A percentile compares a stretch with the other conserved stretches of the same genome.
These are phyloP conservation scores for Plasmodiophora brassicae DNA, from an alignment of 208 protist genomes.

Conservation along the genomic window DNA sequence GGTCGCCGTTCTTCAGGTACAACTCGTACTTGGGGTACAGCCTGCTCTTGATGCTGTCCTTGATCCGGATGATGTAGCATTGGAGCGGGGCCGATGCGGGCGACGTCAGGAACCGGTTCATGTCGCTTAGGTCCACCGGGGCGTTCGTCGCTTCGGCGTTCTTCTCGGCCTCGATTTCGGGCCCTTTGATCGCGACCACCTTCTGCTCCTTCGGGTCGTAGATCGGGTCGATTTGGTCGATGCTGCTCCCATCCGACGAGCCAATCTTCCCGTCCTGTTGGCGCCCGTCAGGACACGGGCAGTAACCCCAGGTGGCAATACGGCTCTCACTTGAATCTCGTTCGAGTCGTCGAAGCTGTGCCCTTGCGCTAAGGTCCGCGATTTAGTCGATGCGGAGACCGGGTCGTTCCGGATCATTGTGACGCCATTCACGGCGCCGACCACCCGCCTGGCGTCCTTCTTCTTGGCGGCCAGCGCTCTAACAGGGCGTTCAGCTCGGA, in stretches of 20 bases:
- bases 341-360: too few species aligned
- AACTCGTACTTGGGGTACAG: constrained; percentile 50
- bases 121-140: neutral
- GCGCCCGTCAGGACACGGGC: neutral
- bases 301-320: too few species aligned
- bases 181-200: neutral
- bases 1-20: constrained; percentile 56
- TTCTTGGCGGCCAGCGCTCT: constrained; percentile 5
- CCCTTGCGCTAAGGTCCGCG: too few species aligned
- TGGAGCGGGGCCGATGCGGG: neutral
- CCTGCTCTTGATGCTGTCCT: neutral
- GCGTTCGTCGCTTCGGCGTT: neutral
- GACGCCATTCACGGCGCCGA: neutral
- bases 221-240: neutral
- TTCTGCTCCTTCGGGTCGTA: neutral
- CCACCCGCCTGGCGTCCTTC: neutral
- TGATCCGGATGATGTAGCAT: constrained; percentile 8
- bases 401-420: neutral
- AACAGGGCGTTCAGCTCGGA: neutral
- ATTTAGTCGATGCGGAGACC: neutral
- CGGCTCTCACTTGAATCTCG: too few species aligned
- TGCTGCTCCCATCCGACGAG: neutral
- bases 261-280: neutral
- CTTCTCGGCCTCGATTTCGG: neutral
- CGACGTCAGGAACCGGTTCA: neutral